These are phyloP conservation scores for Alternaria triticina DNA, from an alignment of 2,329 filamentous ascomycete genomes.

Conservation along the genomic window DNA sequence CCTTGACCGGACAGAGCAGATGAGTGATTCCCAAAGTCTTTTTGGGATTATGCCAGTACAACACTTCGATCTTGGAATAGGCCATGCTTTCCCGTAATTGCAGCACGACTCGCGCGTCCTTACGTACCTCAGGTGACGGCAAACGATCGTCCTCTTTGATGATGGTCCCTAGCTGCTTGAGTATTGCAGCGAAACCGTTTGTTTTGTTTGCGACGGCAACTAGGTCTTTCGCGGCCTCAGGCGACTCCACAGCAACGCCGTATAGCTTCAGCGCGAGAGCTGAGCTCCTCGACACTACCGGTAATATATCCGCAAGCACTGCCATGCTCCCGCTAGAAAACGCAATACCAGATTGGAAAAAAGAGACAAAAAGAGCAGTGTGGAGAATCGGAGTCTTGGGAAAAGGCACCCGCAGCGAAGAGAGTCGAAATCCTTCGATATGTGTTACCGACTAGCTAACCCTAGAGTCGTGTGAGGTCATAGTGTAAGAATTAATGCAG, in stretches of 20 bases:
- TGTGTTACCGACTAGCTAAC: conserved; percentile 21
- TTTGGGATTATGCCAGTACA: background rate
- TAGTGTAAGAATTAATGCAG: conserved; percentile 29
- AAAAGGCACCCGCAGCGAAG: conserved; percentile 9
- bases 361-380: conserved; percentile 6
- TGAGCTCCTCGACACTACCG: conserved; percentile 42
- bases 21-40: background rate
- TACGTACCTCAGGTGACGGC: conserved; percentile 44
- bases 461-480: conserved; percentile 29
- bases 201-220: conserved; percentile 42
- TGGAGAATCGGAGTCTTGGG: conserved; percentile 11
- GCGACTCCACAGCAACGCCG: conserved; percentile 32
- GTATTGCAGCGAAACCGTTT: conserved; percentile 42
- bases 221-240: conserved; percentile 34
- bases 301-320: conserved; percentile 44
- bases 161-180: conserved; percentile 48
- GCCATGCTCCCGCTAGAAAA: conserved; percentile 31
- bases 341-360: background rate
- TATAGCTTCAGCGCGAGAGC: conserved; percentile 44
- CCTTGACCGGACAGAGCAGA: background rate
- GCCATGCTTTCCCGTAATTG: background rate
- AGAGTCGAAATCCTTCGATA: conserved; percentile 23
- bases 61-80: background rate
- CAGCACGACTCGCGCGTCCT: background rate
- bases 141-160: conserved; percentile 48